Percentiles rank a stretch among this genome's conserved stretches.
Evolutionary conservation across 805 yeast genomes (phyloP).

Genomic region (Cyberlindnera euphorbiiphila): DNA sequence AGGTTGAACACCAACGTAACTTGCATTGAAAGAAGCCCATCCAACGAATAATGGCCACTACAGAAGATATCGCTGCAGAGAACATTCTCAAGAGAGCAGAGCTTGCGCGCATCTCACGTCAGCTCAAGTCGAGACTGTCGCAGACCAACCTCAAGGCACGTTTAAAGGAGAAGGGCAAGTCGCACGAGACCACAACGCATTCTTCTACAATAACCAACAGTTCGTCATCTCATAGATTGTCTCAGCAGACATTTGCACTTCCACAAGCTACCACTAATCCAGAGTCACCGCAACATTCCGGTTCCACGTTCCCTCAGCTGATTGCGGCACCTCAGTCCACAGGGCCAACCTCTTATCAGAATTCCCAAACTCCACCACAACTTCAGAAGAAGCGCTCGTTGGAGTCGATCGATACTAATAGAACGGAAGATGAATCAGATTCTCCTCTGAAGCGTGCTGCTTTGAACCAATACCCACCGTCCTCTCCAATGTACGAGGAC

Average conservation of each 20-base stretch:
- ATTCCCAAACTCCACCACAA: constrained; percentile 2
- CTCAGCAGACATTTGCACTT: too few relatives aligned
- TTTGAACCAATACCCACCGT: constrained; percentile 22
- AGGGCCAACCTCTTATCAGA: background rate
- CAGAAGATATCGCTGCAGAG: constrained; percentile 41
- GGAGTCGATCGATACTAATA: constrained; percentile 22
- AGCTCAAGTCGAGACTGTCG: constrained; percentile 37
- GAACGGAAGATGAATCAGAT: constrained; percentile 24
- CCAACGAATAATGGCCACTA: constrained; percentile 14
- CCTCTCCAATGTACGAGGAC: constrained; percentile 27
- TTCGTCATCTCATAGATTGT: too few relatives aligned
- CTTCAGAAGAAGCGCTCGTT: constrained; percentile 19
- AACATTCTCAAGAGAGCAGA: constrained; percentile 43
- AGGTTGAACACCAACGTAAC: background rate
- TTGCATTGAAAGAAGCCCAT: background rate
- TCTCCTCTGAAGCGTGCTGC: constrained; percentile 16
- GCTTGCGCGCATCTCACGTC: constrained; percentile 42
- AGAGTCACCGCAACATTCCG: background rate
- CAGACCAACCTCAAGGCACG: constrained; percentile 37
- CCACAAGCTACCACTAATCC: too few relatives aligned
- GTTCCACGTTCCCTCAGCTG: constrained; percentile 3
- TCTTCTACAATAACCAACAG: too few relatives aligned
- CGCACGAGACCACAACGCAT: too few relatives aligned
- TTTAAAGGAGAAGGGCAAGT: constrained; percentile 12
- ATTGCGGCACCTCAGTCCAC: constrained; percentile 6